Evolutionary conservation across 305 asterid species (phyloP).

Genomic region (Plantago rigida): DNA sequence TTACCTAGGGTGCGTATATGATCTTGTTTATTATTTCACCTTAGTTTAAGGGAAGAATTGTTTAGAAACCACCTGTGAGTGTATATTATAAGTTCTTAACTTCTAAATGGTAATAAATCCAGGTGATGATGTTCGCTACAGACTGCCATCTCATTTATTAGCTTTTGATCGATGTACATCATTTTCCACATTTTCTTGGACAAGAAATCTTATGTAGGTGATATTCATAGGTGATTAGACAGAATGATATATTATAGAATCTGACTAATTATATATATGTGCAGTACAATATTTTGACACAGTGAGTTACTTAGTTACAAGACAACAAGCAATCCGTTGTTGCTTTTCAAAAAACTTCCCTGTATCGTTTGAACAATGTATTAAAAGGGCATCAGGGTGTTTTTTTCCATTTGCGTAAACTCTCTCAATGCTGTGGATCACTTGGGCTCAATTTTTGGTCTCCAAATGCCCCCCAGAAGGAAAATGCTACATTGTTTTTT

Average conservation of each 20-base stretch:
- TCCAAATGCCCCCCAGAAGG: too few relatives aligned
- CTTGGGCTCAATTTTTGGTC: too few relatives aligned
- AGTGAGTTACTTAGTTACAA: not conserved
- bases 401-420: too few relatives aligned
- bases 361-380: too few relatives aligned
- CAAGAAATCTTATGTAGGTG: not conserved
- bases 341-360: too few relatives aligned
- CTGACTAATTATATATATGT: not conserved
- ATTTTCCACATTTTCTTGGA: not conserved
- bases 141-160: slow-evolving; percentile 4
- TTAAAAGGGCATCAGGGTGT: too few relatives aligned
- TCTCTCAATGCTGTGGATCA: too few relatives aligned
- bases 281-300: not conserved
- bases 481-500: too few relatives aligned
- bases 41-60: not conserved
- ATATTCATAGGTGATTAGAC: not conserved
- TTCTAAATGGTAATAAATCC: not conserved
- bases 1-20: not conserved
- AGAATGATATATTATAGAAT: too few relatives aligned
- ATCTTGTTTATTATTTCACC: slow-evolving; percentile 6
- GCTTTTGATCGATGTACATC: not conserved
- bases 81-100: not conserved
- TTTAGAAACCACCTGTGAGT: not conserved
- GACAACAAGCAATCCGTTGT: not conserved
- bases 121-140: not conserved